These are phyloP conservation scores for Myxozyma neglecta DNA, from an alignment of 805 yeast genomes.

Conservation along the genomic window DNA sequence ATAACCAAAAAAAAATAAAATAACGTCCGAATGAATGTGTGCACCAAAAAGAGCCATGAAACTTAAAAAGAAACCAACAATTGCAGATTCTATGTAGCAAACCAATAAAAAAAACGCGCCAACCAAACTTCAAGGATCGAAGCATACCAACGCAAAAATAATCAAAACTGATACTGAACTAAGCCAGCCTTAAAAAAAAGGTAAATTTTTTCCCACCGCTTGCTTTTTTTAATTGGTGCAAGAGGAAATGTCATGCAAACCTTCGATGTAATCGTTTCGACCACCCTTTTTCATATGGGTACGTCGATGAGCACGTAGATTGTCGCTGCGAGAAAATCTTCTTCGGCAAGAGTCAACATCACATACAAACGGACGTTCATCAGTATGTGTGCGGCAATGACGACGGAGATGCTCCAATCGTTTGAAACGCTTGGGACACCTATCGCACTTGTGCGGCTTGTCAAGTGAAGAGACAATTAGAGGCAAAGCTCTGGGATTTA, in stretches of 20 bases:
- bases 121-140: neutral
- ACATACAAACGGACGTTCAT: conserved; percentile 65
- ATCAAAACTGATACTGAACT: too few species aligned
- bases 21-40: neutral
- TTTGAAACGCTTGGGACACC: conserved; percentile 43
- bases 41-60: neutral
- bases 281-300: conserved; percentile 58
- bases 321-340: conserved; percentile 50
- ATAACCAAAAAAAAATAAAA: conserved; percentile 1
- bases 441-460: conserved; percentile 42
- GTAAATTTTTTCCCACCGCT: too few species aligned
- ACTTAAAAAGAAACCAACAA: neutral
- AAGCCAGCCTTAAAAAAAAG: too few species aligned
- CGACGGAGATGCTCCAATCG: conserved; percentile 47
- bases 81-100: neutral
- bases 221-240: neutral
- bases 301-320: conserved; percentile 71
- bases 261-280: conserved; percentile 45
- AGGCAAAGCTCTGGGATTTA: conserved; percentile 13
- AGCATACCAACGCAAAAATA: neutral
- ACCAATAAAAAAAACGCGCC: neutral
- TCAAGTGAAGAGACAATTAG: conserved; percentile 28
- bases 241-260: conserved; percentile 32
- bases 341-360: conserved; percentile 47
- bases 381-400: conserved; percentile 74